phyloP scores from a whole-genome alignment of 352 stramenopile species.

The Phytophthora aleatoria region DNA sequence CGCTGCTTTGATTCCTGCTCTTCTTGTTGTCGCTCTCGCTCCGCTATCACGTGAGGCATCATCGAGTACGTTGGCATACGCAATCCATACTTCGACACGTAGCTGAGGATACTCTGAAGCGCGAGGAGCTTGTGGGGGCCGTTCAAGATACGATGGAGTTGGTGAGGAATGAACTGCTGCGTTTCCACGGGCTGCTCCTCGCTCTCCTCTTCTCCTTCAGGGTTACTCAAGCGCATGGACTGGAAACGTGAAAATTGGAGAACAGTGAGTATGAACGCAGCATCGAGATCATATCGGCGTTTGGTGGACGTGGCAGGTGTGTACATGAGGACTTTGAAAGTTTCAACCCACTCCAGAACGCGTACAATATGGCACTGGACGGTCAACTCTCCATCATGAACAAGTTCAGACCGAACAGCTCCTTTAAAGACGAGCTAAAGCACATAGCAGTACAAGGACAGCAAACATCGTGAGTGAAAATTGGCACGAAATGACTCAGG shows the following conservation, averaged over 20 bases:
- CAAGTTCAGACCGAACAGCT: constrained; percentile 12
- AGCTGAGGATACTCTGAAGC: constrained; percentile 43
- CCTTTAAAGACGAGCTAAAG: constrained; percentile 50
- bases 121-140: constrained; percentile 21
- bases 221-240: constrained; percentile 16
- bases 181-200: neutral
- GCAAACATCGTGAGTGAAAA: constrained; percentile 1
- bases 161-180: neutral
- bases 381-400: neutral
- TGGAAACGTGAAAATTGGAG: constrained; percentile 41
- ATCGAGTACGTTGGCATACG: constrained; percentile 40
- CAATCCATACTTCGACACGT: constrained; percentile 39
- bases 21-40: constrained; percentile 8
- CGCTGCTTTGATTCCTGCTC: constrained; percentile 1
- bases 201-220: constrained; percentile 4
- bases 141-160: constrained; percentile 24
- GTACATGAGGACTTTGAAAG: constrained; percentile 49
- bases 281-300: constrained; percentile 43
- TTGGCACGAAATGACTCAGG: neutral
- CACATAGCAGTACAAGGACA: neutral
- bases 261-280: constrained; percentile 40
- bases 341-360: constrained; percentile 38
- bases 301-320: constrained; percentile 33
- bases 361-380: constrained; percentile 28
- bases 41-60: constrained; percentile 43